phyloP scores from a whole-genome alignment of 768 basidiomycete species.

The Termitomyces titanicus region DNA sequence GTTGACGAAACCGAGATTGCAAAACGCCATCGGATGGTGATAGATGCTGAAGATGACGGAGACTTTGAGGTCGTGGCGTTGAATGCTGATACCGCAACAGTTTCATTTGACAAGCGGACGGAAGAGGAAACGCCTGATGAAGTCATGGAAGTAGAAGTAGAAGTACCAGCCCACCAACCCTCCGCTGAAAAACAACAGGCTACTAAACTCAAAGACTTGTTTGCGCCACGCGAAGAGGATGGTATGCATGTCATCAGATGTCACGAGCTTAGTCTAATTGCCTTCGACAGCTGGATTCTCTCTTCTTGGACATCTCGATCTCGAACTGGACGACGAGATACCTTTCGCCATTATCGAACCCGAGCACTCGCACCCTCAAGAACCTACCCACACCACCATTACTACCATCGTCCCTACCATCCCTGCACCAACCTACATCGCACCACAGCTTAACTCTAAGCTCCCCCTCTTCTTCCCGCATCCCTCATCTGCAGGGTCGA shows the following conservation, averaged over 20 bases:
- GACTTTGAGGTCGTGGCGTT: constrained; percentile 14
- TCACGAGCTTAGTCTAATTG: background rate
- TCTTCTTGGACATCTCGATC: constrained; percentile 66
- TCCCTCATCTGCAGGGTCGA: constrained; percentile 18
- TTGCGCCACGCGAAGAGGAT: constrained; percentile 65
- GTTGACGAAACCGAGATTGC: constrained; percentile 34
- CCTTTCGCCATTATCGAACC: constrained; percentile 17
- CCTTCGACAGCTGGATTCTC: constrained; percentile 57
- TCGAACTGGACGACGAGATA: constrained; percentile 12
- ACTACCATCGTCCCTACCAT: constrained; percentile 9
- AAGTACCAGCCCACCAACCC: constrained; percentile 2
- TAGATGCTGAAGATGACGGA: constrained; percentile 21
- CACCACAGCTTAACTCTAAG: constrained; percentile 45
- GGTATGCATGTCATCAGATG: constrained; percentile 34
- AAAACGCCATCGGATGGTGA: constrained; percentile 19
- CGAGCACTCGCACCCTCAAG: background rate
- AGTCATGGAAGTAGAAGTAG: constrained; percentile 11
- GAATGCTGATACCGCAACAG: background rate
- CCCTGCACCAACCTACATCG: constrained; percentile 7
- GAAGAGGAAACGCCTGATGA: constrained; percentile 12
- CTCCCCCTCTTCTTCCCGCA: constrained; percentile 65
- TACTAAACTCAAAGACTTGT: constrained; percentile 64
- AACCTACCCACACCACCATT: constrained; percentile 16
- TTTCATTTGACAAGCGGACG: constrained; percentile 2
- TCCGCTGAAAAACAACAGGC: constrained; percentile 7